Evolutionary conservation across 192 early-diverging fungal species (phyloP).

Genomic region (Gonapodya prolifera): DNA sequence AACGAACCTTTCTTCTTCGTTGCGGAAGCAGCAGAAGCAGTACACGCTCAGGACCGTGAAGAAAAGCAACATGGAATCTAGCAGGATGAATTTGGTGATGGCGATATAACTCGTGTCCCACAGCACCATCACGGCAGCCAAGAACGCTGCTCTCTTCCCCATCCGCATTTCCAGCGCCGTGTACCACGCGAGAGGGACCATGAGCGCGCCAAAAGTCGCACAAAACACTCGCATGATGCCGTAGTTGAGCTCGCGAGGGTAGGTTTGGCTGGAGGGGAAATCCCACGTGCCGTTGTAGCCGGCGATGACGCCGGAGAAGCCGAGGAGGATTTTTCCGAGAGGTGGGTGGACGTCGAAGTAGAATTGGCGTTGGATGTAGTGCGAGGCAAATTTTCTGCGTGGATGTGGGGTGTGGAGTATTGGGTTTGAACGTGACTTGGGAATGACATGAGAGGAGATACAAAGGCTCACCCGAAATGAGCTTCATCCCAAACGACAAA

Average conservation of each 20-base stretch:
- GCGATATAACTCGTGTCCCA: conserved; percentile 58
- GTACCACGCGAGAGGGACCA: conserved; percentile 85
- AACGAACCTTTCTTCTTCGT: conserved; percentile 39
- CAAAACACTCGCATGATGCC: conserved; percentile 80
- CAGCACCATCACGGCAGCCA: conserved; percentile 71
- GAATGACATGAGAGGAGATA: too few species aligned
- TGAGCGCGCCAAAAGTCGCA: conserved; percentile 72
- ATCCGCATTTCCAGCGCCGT: conserved; percentile 66
- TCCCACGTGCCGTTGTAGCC: conserved; percentile 77
- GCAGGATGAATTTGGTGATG: conserved; percentile 87
- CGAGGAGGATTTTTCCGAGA: conserved; percentile 91
- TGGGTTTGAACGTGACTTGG: too few species aligned
- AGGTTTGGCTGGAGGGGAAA: conserved; percentile 63
- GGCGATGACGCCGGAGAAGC: conserved; percentile 63
- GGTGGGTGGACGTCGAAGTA: conserved; percentile 99
- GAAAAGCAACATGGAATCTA: conserved; percentile 90
- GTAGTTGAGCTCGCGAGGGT: conserved; percentile 74
- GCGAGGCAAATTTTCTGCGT: conserved; percentile 76
- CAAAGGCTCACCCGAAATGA: too few species aligned
- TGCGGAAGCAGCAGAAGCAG: conserved; percentile 60
- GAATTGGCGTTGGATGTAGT: conserved; percentile 86
- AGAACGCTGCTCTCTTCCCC: conserved; percentile 44
- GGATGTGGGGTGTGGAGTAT: conserved; percentile 1
- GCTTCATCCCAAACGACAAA: not conserved
- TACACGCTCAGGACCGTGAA: conserved; percentile 60